Evolutionary conservation across 2,329 filamentous ascomycete species (phyloP).

Genomic region (Xylariaceae sp.): DNA sequence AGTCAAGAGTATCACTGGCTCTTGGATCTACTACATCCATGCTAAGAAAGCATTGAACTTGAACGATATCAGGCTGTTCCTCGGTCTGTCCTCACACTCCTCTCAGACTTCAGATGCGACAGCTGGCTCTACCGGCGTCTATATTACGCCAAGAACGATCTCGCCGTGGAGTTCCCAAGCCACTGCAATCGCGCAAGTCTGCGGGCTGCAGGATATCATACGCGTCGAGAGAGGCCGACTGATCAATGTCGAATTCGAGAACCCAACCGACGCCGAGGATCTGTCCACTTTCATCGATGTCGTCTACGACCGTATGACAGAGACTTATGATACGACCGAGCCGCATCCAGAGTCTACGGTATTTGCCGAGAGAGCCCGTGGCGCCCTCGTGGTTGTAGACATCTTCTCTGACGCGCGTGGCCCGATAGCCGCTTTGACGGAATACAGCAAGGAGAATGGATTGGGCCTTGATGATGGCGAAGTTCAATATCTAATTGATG

Average conservation of each 20-base stretch:
- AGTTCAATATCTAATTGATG: conserved; percentile 90
- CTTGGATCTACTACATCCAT: conserved; percentile 65
- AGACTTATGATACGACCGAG: conserved; percentile 63
- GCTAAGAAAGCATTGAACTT: conserved; percentile 44
- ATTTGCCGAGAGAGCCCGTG: conserved; percentile 66
- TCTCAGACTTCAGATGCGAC: conserved; percentile 29
- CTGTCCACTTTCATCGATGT: conserved; percentile 59
- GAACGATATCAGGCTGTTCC: conserved; percentile 30
- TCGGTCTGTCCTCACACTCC: conserved; percentile 20
- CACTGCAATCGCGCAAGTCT: conserved; percentile 87
- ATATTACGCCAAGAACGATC: conserved; percentile 78
- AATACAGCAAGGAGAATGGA: conserved; percentile 79
- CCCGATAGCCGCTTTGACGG: conserved; percentile 69
- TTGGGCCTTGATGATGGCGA: conserved; percentile 84
- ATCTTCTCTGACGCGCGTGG: conserved; percentile 62
- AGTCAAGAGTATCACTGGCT: conserved; percentile 47
- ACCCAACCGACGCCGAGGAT: conserved; percentile 43
- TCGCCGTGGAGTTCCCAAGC: conserved; percentile 91
- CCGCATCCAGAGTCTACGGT: conserved; percentile 66
- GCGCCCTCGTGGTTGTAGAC: conserved; percentile 69
- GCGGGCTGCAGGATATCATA: conserved; percentile 69
- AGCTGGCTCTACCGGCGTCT: conserved; percentile 53
- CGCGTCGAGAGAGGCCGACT: conserved; percentile 76
- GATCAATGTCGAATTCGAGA: conserved; percentile 63
- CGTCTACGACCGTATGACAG: conserved; percentile 94